Evolutionary conservation across 805 yeast genomes (phyloP).

Genomic region (Spathaspora passalidarum): DNA sequence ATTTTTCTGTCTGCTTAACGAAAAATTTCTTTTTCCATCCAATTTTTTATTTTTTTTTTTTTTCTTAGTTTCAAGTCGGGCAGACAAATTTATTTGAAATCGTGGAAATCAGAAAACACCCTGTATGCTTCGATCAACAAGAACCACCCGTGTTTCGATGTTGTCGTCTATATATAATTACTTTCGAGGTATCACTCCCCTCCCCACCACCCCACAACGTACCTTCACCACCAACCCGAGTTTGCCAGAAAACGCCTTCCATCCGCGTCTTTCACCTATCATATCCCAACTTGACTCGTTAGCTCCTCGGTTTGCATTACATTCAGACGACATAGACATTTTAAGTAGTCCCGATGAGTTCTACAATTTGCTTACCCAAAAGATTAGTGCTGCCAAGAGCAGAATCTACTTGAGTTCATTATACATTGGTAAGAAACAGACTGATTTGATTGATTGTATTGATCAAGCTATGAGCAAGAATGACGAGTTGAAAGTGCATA

Average conservation of each 20-base stretch:
- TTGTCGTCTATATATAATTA: slow-evolving; percentile 26
- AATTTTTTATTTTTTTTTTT: no score
- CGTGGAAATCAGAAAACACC: no score
- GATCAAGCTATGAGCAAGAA: slow-evolving; percentile 57
- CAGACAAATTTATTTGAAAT: no score
- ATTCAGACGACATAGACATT: slow-evolving; percentile 56
- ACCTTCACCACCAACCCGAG: not conserved
- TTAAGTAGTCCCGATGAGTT: slow-evolving; percentile 69
- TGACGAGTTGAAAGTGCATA: slow-evolving; percentile 61
- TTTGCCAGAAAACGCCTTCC: slow-evolving; percentile 26
- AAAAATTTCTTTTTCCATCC: no score
- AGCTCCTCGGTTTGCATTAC: slow-evolving; percentile 66
- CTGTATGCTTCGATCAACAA: not conserved
- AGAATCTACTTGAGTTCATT: slow-evolving; percentile 81
- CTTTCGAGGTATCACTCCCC: slow-evolving; percentile 12
- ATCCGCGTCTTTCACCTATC: slow-evolving; percentile 43
- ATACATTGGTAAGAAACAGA: slow-evolving; percentile 80
- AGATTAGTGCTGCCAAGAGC: slow-evolving; percentile 58
- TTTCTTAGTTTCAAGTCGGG: no score
- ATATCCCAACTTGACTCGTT: slow-evolving; percentile 56
- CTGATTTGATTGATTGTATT: slow-evolving; percentile 66
- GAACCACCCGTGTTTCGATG: slow-evolving; percentile 10
- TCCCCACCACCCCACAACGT: not conserved
- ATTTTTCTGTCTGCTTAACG: no score
- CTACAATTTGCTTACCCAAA: slow-evolving; percentile 58